A percentile compares a stretch with the other conserved stretches of the same genome.
phyloP scores from a whole-genome alignment of 371 early-diverging fungal species.

The Mucor saturninus region DNA sequence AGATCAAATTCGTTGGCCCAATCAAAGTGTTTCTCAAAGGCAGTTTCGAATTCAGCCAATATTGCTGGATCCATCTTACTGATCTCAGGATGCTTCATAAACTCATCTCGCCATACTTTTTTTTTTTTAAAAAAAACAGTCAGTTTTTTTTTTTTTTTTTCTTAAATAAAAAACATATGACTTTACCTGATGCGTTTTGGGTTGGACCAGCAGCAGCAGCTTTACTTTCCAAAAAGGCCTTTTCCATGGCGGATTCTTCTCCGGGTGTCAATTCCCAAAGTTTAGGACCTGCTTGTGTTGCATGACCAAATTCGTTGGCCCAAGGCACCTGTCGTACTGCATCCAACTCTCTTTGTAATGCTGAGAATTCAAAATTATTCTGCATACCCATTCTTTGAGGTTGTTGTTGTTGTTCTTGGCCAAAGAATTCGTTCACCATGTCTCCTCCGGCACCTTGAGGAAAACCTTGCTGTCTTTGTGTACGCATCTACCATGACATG shows the following conservation, averaged over 20 bases:
- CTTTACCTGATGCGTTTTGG: constrained; percentile 35
- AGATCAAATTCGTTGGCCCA: constrained; percentile 66
- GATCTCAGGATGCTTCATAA: constrained; percentile 60
- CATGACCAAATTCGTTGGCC: constrained; percentile 54
- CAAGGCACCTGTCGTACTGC: constrained; percentile 55
- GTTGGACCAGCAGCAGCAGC: constrained; percentile 41
- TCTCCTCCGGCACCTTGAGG: constrained; percentile 27
- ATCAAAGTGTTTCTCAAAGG: constrained; percentile 68
- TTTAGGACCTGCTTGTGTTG: constrained; percentile 48
- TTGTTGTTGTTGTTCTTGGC: constrained; percentile 47
- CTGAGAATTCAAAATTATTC: constrained; percentile 55
- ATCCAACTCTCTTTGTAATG: constrained; percentile 57
- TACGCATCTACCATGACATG: constrained; percentile 26
- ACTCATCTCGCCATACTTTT: constrained; percentile 65
- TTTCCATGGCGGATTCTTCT: constrained; percentile 66
- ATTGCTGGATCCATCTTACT: constrained; percentile 48
- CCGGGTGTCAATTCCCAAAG: constrained; percentile 62
- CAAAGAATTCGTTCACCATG: constrained; percentile 66
- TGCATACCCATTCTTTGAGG: constrained; percentile 14
- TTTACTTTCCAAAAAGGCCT: constrained; percentile 58
- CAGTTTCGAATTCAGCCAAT: constrained; percentile 65
- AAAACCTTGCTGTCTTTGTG: constrained; percentile 29
- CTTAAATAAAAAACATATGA: background rate
- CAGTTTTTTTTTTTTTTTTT: constrained; percentile 1
- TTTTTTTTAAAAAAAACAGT: background rate